Percentiles rank a stretch among this genome's conserved stretches.
Evolutionary conservation across 1,139 yeast genomes (phyloP).

Genomic region (Magnusiomyces sp.): DNA sequence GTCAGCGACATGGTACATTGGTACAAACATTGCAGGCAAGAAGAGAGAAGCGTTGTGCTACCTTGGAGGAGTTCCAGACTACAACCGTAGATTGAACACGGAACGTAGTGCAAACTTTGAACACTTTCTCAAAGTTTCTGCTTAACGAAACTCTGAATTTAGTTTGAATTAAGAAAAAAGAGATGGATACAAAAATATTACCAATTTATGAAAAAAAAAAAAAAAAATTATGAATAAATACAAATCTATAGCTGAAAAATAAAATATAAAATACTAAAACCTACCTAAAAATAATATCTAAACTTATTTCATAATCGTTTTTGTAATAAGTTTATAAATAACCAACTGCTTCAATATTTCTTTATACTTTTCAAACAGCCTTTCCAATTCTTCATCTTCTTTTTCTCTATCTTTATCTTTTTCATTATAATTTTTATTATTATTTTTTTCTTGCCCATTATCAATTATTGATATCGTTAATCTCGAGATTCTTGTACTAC

Average conservation of each 20-base stretch:
- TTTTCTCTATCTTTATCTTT: background rate
- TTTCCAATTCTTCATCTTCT: background rate
- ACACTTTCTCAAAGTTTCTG: constrained; percentile 12
- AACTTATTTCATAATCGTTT: too few relatives aligned
- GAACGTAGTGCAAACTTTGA: constrained; percentile 8
- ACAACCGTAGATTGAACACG: constrained; percentile 6
- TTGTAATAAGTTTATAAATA: background rate
- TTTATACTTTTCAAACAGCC: background rate
- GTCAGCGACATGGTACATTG: constrained; percentile 13
- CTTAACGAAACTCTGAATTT: too few relatives aligned
- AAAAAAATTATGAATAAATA: too few relatives aligned
- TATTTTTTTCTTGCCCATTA: background rate
- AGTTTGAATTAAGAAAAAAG: too few relatives aligned
- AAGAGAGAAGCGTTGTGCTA: constrained; percentile 12
- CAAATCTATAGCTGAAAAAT: too few relatives aligned
- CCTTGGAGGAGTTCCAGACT: constrained; percentile 13
- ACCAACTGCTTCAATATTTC: background rate
- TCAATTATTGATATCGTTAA: too few relatives aligned
- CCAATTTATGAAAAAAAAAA: too few relatives aligned
- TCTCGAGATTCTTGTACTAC: too few relatives aligned
- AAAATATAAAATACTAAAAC: too few relatives aligned
- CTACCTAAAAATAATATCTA: too few relatives aligned
- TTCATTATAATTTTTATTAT: background rate
- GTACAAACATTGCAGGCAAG: constrained; percentile 15
- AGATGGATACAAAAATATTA: too few relatives aligned